Percentiles rank a stretch among this genome's conserved stretches.
phyloP scores from a whole-genome alignment of 345 rosid species.

The Ceriops tagal region DNA sequence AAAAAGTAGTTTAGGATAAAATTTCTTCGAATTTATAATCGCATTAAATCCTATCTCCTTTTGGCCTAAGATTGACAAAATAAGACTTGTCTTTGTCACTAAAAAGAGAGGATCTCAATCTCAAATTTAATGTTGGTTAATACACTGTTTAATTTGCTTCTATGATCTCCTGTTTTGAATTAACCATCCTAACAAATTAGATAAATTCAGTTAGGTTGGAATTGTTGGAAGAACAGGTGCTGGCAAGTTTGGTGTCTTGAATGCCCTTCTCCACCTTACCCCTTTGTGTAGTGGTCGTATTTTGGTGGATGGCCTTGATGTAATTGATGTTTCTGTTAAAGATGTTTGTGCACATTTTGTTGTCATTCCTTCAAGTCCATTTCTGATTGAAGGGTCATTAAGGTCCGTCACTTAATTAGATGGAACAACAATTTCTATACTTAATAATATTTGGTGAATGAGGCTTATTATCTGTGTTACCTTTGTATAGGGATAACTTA shows the following conservation, averaged over 20 bases:
- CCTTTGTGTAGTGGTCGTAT: conserved; percentile 59
- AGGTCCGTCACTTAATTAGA: conserved; percentile 34
- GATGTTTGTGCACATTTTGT: conserved; percentile 70
- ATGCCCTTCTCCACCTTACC: conserved; percentile 76
- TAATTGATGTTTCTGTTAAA: conserved; percentile 58
- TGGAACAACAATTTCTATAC: not conserved
- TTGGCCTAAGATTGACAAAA: not conserved
- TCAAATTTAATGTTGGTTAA: not conserved
- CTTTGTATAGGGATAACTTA: conserved; percentile 60
- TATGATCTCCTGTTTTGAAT: conserved; percentile 1
- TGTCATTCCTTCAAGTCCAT: conserved; percentile 90
- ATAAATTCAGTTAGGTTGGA: conserved; percentile 55
- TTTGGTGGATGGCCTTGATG: conserved; percentile 66
- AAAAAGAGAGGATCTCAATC: not conserved
- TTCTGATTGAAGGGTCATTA: conserved; percentile 77
- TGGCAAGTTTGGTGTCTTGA: conserved; percentile 84
- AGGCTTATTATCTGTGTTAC: not conserved
- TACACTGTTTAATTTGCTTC: conserved; percentile 4
- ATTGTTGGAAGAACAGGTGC: conserved; percentile 94
- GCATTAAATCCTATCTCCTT: not conserved
- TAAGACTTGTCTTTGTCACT: not conserved
- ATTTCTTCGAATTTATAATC: not conserved
- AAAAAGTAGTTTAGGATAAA: not conserved
- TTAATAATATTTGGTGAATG: not conserved
- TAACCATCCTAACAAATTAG: not conserved